Conservation (phyloP, 1,284 basidiomycete genomes). For the Moesziomyces sp. region DNA sequence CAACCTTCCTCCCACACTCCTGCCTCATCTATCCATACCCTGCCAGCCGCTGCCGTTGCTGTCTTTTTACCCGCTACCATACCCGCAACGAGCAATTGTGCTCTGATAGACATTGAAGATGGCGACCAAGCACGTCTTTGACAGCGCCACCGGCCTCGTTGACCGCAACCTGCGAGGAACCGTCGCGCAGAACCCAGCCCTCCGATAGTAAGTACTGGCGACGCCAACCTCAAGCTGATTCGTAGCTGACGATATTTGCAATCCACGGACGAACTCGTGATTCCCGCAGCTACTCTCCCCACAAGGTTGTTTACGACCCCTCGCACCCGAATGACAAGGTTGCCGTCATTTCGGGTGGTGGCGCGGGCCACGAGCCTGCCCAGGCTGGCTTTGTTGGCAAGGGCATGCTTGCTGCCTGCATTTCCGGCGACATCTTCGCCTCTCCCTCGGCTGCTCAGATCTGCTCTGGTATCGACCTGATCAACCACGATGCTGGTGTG, state of each 20-base stretch:
- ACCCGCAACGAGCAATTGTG: background rate
- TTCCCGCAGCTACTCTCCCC: slow-evolving; percentile 50
- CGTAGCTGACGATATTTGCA: background rate
- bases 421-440: slow-evolving; percentile 72
- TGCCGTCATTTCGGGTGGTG: slow-evolving; percentile 70
- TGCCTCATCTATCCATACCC: no score
- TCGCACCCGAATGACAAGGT: slow-evolving; percentile 69
- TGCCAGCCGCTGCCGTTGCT: background rate
- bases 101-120: slow-evolving; percentile 31
- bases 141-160: slow-evolving; percentile 62
- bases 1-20: background rate
- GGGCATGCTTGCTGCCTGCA: slow-evolving; percentile 69
- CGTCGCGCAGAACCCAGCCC: slow-evolving; percentile 63
- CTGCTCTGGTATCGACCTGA: slow-evolving; percentile 69
- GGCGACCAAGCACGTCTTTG: slow-evolving; percentile 67
- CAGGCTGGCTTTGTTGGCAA: slow-evolving; percentile 68
- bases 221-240: background rate
- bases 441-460: slow-evolving; percentile 71
- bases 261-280: background rate
- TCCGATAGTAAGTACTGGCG: slow-evolving; percentile 54
- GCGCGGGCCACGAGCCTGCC: slow-evolving; percentile 70
- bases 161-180: slow-evolving; percentile 63
- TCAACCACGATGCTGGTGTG: slow-evolving; percentile 69
- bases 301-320: slow-evolving; percentile 66
- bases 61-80: background rate